Evolutionary conservation across 2,329 filamentous ascomycete genomes (phyloP).

Genomic region (Chrysoporthe puriensis): DNA sequence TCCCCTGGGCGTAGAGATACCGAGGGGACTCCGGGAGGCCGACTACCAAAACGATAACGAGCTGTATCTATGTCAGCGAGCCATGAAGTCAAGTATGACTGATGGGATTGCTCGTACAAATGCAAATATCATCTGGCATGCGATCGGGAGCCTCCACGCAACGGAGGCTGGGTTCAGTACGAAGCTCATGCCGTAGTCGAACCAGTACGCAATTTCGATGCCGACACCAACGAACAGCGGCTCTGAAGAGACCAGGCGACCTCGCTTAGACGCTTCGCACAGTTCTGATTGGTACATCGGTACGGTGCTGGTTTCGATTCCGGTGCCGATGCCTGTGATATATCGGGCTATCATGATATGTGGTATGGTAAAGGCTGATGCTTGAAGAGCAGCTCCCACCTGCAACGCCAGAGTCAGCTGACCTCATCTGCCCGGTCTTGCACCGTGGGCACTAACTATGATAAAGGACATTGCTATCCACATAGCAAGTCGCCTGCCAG

Average conservation of each 20-base stretch:
- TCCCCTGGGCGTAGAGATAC: constrained; percentile 36
- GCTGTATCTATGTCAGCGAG: neutral
- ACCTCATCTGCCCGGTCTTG: neutral
- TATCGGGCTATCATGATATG: constrained; percentile 46
- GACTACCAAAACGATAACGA: constrained; percentile 35
- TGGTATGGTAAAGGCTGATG: constrained; percentile 40
- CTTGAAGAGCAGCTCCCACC: constrained; percentile 36
- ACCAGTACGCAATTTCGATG: constrained; percentile 38
- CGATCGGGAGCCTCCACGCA: constrained; percentile 39
- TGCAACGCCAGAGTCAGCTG: neutral
- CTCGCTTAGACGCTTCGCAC: constrained; percentile 46
- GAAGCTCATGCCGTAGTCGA: constrained; percentile 39
- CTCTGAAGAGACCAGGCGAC: constrained; percentile 48
- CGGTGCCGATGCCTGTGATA: constrained; percentile 38
- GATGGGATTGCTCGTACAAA: constrained; percentile 21
- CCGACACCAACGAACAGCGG: constrained; percentile 35
- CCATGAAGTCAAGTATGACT: neutral
- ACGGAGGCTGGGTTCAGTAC: constrained; percentile 32
- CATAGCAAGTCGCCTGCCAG: constrained; percentile 32
- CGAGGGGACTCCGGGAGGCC: constrained; percentile 37
- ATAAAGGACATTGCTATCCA: constrained; percentile 36
- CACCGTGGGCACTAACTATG: constrained; percentile 26
- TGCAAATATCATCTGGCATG: constrained; percentile 39
- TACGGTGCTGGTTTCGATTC: constrained; percentile 40
- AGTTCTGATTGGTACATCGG: constrained; percentile 50